A percentile compares a stretch with the other conserved stretches of the same genome.
Conservation (phyloP, 495 filamentous ascomycete species). For the Durotheca rogersii region DNA sequence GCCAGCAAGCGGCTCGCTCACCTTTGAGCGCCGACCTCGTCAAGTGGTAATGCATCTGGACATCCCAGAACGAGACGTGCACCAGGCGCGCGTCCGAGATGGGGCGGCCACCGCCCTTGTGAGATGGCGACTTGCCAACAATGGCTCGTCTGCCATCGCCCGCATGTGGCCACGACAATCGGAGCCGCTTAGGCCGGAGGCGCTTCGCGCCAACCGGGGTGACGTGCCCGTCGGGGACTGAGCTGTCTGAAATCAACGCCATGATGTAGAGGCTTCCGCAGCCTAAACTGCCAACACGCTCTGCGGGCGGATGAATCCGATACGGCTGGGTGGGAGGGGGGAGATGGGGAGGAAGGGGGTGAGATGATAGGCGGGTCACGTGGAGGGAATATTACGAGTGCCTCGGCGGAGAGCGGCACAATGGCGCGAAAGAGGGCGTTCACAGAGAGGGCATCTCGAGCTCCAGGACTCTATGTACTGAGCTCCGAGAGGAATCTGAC, state of each 20-base stretch:
- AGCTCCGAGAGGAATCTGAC: too few relatives aligned
- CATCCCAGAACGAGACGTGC: slow-evolving; percentile 26
- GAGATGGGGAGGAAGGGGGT: too few relatives aligned
- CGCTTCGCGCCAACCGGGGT: slow-evolving; percentile 27
- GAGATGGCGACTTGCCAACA: slow-evolving; percentile 11
- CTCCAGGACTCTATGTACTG: too few relatives aligned
- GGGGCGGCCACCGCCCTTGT: background rate
- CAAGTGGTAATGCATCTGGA: slow-evolving; percentile 29
- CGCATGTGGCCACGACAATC: slow-evolving; percentile 36
- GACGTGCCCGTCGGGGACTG: slow-evolving; percentile 26
- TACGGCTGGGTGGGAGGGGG: too few relatives aligned
- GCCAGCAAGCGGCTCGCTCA: background rate
- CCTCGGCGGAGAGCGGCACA: too few relatives aligned
- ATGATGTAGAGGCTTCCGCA: too few relatives aligned
- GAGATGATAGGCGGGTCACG: too few relatives aligned
- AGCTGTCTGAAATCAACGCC: slow-evolving; percentile 23
- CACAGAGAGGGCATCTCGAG: too few relatives aligned
- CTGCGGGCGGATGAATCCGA: too few relatives aligned
- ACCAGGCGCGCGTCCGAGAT: slow-evolving; percentile 20
- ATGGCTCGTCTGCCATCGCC: slow-evolving; percentile 32
- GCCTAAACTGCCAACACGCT: too few relatives aligned
- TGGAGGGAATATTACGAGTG: too few relatives aligned
- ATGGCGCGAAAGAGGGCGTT: too few relatives aligned
- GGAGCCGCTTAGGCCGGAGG: slow-evolving; percentile 25
- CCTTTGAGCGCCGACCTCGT: slow-evolving; percentile 5